Evolutionary conservation across 177 flowering plant genomes (phyloP), one percentile per base, ranked within the genome.

Genomic region (Vitis hybrid): DNA sequence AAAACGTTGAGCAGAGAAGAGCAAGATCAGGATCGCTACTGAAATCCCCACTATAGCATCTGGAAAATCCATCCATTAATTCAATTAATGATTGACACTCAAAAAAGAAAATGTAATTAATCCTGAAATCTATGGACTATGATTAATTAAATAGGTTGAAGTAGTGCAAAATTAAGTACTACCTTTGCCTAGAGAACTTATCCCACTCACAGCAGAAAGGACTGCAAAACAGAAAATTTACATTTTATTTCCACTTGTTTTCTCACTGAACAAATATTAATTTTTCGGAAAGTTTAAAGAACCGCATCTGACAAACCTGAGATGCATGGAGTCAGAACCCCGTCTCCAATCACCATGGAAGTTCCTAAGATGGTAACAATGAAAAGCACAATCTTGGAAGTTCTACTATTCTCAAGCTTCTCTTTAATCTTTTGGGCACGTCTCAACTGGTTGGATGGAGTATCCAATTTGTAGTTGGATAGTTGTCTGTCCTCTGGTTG

Each of bases 331-430:
- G 87, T 87, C 7, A 87, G 82, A 63, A 87, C 71, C 10, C 91
- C 91, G 66, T 87, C 91, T n/a, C 91, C 91, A 46, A 87, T 85
- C 1, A 85, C 82, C 87, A 87, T 84, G 52, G 87, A 82, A 63
- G 86, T 81, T 2, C 83, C 91, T 0, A 84, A 61, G 27, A 87
- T 81, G 32, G 88, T 80, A 62, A 83, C 64, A 17, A 85, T 54
- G 32, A 81, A 79, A 4, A 81, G 80, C 6, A 64, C 2, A 15
- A 77, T 1, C 21, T 76, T 64, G 0, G 82, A 80, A 35, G 15
- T 6, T 55, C 64, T 70, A 59, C 86, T 86, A 3, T 53, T 75
- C 77, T 85, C 88, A 1, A 83, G 77, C 70, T 66, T 77, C 54
- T 69, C 65, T 63, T 73, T 85, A 24, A 85, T 70, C 61, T 58